These are phyloP conservation scores for Litsea cubeba DNA, from an alignment of 164 flowering plant genomes.

Conservation along the genomic window DNA sequence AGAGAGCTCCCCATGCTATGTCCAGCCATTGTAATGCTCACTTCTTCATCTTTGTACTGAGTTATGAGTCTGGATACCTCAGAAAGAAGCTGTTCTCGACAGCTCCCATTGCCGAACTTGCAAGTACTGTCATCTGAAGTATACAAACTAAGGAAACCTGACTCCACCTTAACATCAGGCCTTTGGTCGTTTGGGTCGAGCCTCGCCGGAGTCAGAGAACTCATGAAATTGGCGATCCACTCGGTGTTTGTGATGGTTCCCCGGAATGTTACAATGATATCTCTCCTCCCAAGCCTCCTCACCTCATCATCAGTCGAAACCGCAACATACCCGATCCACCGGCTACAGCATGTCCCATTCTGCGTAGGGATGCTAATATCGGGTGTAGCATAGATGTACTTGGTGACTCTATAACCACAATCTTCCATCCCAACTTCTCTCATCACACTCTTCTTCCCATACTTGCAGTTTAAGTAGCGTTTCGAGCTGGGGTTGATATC, in stretches of 20 bases:
- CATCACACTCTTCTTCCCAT: slow-evolving; percentile 49
- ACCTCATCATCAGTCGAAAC: slow-evolving; percentile 47
- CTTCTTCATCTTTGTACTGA: slow-evolving; percentile 37
- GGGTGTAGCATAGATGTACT: slow-evolving; percentile 77
- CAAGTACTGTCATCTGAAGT: slow-evolving; percentile 27
- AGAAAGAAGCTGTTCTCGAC: slow-evolving; percentile 33
- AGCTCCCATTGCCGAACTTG: slow-evolving; percentile 27
- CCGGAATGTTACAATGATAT: slow-evolving; percentile 56
- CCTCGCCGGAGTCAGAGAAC: slow-evolving; percentile 61
- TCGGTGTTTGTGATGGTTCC: slow-evolving; percentile 72
- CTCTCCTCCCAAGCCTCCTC: slow-evolving; percentile 57
- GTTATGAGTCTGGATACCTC: slow-evolving; percentile 24
- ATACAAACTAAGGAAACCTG: slow-evolving; percentile 28
- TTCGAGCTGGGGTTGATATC: slow-evolving; percentile 64
- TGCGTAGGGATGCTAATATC: slow-evolving; percentile 49
- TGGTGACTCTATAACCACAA: slow-evolving; percentile 62
- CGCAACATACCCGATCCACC: slow-evolving; percentile 83
- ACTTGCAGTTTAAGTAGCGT: slow-evolving; percentile 67
- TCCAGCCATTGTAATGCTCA: slow-evolving; percentile 72
- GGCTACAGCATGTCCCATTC: slow-evolving; percentile 31
- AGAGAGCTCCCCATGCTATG: slow-evolving; percentile 92
- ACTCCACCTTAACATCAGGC: slow-evolving; percentile 60
- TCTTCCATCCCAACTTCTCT: slow-evolving; percentile 40
- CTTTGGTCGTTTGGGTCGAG: slow-evolving; percentile 51
- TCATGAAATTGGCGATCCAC: slow-evolving; percentile 81